phyloP scores from a whole-genome alignment of 2,329 filamentous ascomycete species.

The Xylaria multiplex region DNA sequence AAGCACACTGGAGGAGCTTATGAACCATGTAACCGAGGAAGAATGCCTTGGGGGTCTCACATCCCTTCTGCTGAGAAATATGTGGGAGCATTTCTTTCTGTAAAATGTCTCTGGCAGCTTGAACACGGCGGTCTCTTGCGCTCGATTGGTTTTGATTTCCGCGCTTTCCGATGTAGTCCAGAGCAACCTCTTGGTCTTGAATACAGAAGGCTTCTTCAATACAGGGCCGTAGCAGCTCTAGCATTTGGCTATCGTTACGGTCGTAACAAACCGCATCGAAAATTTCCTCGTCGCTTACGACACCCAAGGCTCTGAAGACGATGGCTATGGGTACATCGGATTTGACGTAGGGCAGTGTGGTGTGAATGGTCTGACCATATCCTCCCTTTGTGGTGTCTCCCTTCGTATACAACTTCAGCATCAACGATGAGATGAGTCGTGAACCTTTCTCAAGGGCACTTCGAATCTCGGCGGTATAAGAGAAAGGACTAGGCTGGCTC shows the following conservation, averaged over 20 bases:
- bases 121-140: slow-evolving; percentile 85
- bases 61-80: slow-evolving; percentile 93
- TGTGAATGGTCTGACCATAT: slow-evolving; percentile 88
- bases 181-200: slow-evolving; percentile 91
- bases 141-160: slow-evolving; percentile 77
- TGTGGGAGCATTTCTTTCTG: slow-evolving; percentile 97
- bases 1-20: slow-evolving; percentile 89
- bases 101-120: slow-evolving; percentile 91
- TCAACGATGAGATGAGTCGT: slow-evolving; percentile 89
- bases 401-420: slow-evolving; percentile 89
- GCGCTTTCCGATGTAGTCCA: slow-evolving; percentile 96
- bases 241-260: slow-evolving; percentile 92
- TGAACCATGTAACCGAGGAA: slow-evolving; percentile 99
- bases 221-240: slow-evolving; percentile 96
- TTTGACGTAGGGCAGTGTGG: slow-evolving; percentile 93
- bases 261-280: slow-evolving; percentile 98
- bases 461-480: slow-evolving; percentile 94
- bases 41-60: slow-evolving; percentile 95
- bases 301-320: slow-evolving; percentile 93
- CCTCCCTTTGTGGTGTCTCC: slow-evolving; percentile 81
- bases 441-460: slow-evolving; percentile 97
- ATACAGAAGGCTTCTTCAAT: slow-evolving; percentile 97
- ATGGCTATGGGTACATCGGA: slow-evolving; percentile 92
- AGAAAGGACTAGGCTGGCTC: slow-evolving; percentile 88
- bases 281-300: slow-evolving; percentile 98